Conservation (phyloP, 2,329 filamentous ascomycete genomes). For the Ophiocordyceps robertsii region DNA sequence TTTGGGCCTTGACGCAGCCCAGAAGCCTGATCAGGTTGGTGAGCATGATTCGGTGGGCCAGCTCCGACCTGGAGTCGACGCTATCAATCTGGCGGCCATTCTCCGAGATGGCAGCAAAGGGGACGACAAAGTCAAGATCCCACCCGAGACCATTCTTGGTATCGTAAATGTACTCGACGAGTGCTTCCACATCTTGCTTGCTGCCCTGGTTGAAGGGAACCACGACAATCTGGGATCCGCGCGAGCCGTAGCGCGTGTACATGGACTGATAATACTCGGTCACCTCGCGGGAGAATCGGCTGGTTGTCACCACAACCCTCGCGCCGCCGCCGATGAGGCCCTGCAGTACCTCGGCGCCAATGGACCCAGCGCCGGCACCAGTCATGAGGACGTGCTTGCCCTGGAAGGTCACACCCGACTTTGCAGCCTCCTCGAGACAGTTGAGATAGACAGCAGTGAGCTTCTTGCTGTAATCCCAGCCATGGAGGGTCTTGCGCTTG, state of each 20-base stretch:
- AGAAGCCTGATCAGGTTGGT: conserved; percentile 90
- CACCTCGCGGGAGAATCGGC: conserved; percentile 89
- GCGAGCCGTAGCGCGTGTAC: conserved; percentile 88
- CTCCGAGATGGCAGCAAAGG: conserved; percentile 94
- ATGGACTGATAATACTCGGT: conserved; percentile 99
- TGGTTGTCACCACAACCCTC: conserved; percentile 93
- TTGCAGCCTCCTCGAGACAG: conserved; percentile 78
- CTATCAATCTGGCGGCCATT: conserved; percentile 94
- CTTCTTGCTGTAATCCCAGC: conserved; percentile 99
- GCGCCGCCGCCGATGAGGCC: conserved; percentile 93
- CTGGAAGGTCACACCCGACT: conserved; percentile 76
- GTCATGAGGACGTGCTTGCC: conserved; percentile 98
- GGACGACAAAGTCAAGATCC: conserved; percentile 93
- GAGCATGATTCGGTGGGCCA: conserved; percentile 97
- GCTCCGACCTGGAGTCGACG: conserved; percentile 94
- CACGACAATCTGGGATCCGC: conserved; percentile 91
- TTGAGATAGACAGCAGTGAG: conserved; percentile 87
- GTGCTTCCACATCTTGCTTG: conserved; percentile 90
- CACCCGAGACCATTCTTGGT: conserved; percentile 91
- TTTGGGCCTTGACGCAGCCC: conserved; percentile 81
- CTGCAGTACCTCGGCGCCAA: conserved; percentile 91
- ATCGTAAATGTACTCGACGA: conserved; percentile 95
- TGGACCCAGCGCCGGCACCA: conserved; percentile 92
- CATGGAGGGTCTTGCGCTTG: conserved; percentile 84
- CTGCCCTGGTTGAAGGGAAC: conserved; percentile 99